Conservation (phyloP, 2,329 filamentous ascomycete species). For the Aureobasidium sp. region DNA sequence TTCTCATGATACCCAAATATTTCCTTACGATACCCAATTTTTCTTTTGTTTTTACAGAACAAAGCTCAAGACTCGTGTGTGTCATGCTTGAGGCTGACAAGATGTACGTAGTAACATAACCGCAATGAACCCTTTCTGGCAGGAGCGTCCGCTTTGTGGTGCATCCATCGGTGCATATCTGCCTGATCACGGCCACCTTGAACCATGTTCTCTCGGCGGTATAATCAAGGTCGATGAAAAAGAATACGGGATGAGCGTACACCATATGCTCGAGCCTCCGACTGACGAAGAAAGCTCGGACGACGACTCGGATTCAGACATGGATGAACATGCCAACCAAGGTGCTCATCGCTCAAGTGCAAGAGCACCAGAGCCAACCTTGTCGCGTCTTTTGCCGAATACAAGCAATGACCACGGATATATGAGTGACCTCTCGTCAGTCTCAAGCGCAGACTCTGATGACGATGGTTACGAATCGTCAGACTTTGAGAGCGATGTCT, state of each 20-base stretch:
- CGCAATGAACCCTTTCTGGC: slow-evolving; percentile 61
- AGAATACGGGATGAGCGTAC: slow-evolving; percentile 89
- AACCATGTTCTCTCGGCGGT: slow-evolving; percentile 85
- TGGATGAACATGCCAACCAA: slow-evolving; percentile 34
- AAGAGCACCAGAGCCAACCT: slow-evolving; percentile 20
- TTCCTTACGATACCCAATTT: background rate
- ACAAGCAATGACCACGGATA: slow-evolving; percentile 43
- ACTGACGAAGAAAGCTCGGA: slow-evolving; percentile 47
- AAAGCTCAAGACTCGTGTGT: background rate
- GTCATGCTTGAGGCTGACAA: slow-evolving; percentile 14
- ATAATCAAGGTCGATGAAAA: slow-evolving; percentile 72
- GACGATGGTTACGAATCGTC: slow-evolving; percentile 41
- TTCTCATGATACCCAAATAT: background rate
- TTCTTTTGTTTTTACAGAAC: background rate
- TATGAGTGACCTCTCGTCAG: slow-evolving; percentile 20
- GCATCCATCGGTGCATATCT: slow-evolving; percentile 85
- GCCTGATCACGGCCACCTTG: slow-evolving; percentile 73
- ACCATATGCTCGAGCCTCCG: slow-evolving; percentile 79
- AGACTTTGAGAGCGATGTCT: slow-evolving; percentile 31
- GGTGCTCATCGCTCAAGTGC: slow-evolving; percentile 13
- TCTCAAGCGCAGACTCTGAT: slow-evolving; percentile 34
- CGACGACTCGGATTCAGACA: slow-evolving; percentile 35
- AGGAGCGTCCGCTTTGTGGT: slow-evolving; percentile 71
- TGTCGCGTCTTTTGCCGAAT: slow-evolving; percentile 13
- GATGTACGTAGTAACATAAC: slow-evolving; percentile 9